These are phyloP conservation scores for Cladosporium sp. DNA, from an alignment of 2,329 filamentous ascomycete genomes.

Conservation along the genomic window DNA sequence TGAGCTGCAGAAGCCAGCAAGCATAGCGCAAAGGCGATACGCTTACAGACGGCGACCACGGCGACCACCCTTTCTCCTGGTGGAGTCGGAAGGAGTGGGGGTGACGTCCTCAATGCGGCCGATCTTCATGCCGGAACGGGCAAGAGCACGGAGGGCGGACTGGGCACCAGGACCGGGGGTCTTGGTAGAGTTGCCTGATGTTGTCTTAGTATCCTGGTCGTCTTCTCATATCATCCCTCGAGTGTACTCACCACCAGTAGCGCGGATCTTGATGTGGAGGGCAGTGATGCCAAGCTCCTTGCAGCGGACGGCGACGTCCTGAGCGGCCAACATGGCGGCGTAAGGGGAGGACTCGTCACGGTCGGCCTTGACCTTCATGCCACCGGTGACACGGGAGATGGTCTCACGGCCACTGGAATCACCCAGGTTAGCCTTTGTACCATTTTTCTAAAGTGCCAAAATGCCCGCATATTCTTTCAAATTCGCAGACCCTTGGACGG, in stretches of 20 bases:
- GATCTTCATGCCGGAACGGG: conserved; percentile 99
- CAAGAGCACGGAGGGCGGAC: conserved; percentile 97
- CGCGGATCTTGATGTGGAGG: conserved; percentile 99
- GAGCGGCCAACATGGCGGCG: conserved; percentile 99
- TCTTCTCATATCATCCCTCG: background rate
- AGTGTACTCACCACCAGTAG: conserved; percentile 79
- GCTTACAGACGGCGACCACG: conserved; percentile 98
- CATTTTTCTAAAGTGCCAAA: conserved; percentile 28
- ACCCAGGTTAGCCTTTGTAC: conserved; percentile 65
- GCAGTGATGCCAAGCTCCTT: conserved; percentile 86
- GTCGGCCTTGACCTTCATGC: conserved; percentile 99
- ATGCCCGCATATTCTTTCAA: conserved; percentile 25
- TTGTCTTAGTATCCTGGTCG: conserved; percentile 20
- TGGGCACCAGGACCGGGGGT: conserved; percentile 98
- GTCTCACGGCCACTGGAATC: conserved; percentile 96
- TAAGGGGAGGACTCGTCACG: conserved; percentile 99
- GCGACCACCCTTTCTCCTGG: conserved; percentile 99
- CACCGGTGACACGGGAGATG: conserved; percentile 99
- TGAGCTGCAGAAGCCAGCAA: conserved; percentile 21
- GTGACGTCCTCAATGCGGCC: conserved; percentile 99
- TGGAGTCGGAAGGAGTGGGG: conserved; percentile 98
- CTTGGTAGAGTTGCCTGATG: conserved; percentile 94
- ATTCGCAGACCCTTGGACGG: conserved; percentile 7
- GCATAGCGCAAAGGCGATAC: conserved; percentile 25
- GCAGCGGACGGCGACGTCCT: conserved; percentile 86